Conservation (phyloP, 371 early-diverging fungal species). For the Syncephalastrum contaminatum region DNA sequence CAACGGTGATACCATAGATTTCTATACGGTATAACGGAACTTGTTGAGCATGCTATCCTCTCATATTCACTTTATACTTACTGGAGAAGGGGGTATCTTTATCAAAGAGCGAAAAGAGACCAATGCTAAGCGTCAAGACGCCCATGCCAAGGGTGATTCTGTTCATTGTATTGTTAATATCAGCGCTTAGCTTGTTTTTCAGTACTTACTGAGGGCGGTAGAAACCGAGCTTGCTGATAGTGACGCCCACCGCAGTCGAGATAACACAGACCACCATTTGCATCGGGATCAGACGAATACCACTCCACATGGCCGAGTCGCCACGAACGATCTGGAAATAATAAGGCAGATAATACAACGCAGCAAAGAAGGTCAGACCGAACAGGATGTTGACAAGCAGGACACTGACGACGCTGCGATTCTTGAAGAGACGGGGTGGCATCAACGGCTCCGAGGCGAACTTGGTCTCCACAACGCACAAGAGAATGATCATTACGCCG, state of each 20-base stretch:
- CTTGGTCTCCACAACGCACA: slow-evolving; percentile 41
- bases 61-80: slow-evolving; percentile 11
- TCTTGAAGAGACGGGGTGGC: slow-evolving; percentile 53
- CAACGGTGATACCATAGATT: slow-evolving; percentile 37
- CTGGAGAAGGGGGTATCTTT: slow-evolving; percentile 22
- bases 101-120: slow-evolving; percentile 28
- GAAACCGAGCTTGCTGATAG: slow-evolving; percentile 43
- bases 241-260: slow-evolving; percentile 33
- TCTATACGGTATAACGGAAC: slow-evolving; percentile 2
- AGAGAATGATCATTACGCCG: slow-evolving; percentile 31
- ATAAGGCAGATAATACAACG: slow-evolving; percentile 63
- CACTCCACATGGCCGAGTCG: slow-evolving; percentile 53
- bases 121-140: slow-evolving; percentile 31
- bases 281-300: slow-evolving; percentile 51
- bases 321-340: slow-evolving; percentile 75
- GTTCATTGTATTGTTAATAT: neutral
- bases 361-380: slow-evolving; percentile 51
- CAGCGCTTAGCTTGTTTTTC: neutral
- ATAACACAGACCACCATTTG: slow-evolving; percentile 38
- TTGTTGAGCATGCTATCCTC: neutral
- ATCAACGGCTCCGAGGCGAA: slow-evolving; percentile 54
- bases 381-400: slow-evolving; percentile 51
- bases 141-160: slow-evolving; percentile 38
- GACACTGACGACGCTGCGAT: slow-evolving; percentile 41
- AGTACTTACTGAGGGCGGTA: slow-evolving; percentile 32